These are phyloP conservation scores for Fabrea salina DNA, from an alignment of 169 alveolate species.

Conservation along the genomic window DNA sequence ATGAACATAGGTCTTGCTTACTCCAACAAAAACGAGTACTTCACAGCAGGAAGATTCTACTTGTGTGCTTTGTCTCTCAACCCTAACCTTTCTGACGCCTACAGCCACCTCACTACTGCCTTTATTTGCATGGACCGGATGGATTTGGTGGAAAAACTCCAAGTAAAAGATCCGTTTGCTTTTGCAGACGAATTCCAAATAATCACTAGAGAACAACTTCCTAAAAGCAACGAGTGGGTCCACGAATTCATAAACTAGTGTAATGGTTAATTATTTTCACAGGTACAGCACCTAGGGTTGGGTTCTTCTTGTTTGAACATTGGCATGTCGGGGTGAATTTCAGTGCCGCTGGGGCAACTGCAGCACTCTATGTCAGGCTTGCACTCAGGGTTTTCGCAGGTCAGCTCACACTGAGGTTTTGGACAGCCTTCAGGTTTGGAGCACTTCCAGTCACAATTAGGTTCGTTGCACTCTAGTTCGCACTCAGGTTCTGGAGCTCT, in stretches of 20 bases:
- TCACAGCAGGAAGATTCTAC: constrained; percentile 39
- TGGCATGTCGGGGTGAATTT: background rate
- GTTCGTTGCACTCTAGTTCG: background rate
- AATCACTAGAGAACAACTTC: constrained; percentile 40
- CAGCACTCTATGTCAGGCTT: constrained; percentile 2
- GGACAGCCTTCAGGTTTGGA: constrained; percentile 24
- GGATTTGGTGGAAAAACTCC: constrained; percentile 42
- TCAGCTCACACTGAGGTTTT: constrained; percentile 5
- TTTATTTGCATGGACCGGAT: constrained; percentile 38
- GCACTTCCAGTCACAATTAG: constrained; percentile 28
- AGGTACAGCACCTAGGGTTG: constrained; percentile 11
- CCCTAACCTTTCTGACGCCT: constrained; percentile 47
- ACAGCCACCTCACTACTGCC: constrained; percentile 42
- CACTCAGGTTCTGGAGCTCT: constrained; percentile 13
- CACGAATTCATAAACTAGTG: background rate
- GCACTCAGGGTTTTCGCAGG: constrained; percentile 26
- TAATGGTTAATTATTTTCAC: background rate
- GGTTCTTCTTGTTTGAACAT: constrained; percentile 1
- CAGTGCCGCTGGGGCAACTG: background rate
- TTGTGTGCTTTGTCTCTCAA: constrained; percentile 56
- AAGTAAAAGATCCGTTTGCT: constrained; percentile 32
- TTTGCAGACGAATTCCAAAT: constrained; percentile 46
- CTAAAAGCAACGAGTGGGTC: constrained; percentile 29
- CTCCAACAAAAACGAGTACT: constrained; percentile 10
- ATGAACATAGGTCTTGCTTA: constrained; percentile 76